A percentile compares a stretch with the other conserved stretches of the same genome.
phyloP scores from a whole-genome alignment of 1,139 yeast species.

The Kodamaea suecica region DNA sequence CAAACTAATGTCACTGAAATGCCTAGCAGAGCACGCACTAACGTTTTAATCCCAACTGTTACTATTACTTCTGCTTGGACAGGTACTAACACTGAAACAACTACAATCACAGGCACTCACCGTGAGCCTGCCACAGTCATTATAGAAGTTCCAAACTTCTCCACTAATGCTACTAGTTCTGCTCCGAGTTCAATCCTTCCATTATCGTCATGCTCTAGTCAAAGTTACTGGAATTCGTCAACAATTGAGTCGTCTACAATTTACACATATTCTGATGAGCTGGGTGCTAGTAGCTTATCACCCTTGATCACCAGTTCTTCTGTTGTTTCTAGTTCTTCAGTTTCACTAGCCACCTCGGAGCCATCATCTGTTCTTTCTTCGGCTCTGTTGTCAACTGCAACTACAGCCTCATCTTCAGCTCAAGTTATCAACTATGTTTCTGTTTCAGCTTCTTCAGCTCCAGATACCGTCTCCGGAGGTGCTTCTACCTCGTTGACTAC shows the following conservation, averaged over 20 bases:
- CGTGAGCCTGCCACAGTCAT: constrained; percentile 10
- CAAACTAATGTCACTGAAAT: constrained; percentile 9
- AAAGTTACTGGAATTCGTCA: background rate
- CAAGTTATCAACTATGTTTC: background rate
- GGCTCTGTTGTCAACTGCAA: background rate
- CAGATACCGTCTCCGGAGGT: background rate
- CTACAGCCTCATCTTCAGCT: background rate
- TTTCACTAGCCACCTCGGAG: background rate
- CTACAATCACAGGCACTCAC: constrained; percentile 6
- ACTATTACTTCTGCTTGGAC: constrained; percentile 12
- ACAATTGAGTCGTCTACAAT: background rate
- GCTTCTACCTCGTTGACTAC: background rate
- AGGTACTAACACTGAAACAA: constrained; percentile 9
- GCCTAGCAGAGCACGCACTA: constrained; percentile 6
- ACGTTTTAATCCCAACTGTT: constrained; percentile 4
- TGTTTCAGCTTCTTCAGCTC: background rate
- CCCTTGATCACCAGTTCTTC: background rate
- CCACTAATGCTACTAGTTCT: background rate
- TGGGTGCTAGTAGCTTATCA: background rate
- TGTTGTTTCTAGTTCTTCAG: background rate
- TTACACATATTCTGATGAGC: background rate
- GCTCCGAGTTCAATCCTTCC: background rate
- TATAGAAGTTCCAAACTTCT: background rate
- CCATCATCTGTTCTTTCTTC: background rate
- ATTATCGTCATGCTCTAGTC: background rate